Percentiles rank a stretch among this genome's conserved stretches.
Evolutionary conservation across 2,329 filamentous ascomycete species (phyloP).

Genomic region (Monilinia aucupariae): DNA sequence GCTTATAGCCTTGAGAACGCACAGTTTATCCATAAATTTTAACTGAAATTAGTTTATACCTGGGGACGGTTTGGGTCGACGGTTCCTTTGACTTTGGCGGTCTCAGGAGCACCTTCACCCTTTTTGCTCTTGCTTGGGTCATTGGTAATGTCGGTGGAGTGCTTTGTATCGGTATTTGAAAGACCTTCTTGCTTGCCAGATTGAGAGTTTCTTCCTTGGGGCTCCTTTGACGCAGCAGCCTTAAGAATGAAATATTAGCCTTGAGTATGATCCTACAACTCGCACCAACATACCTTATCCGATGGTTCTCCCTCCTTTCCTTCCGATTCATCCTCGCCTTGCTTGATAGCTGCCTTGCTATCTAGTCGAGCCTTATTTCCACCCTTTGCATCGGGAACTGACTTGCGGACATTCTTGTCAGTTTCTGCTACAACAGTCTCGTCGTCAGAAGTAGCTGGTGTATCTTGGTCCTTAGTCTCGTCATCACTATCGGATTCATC

Average conservation of each 20-base stretch:
- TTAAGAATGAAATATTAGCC: constrained; percentile 20
- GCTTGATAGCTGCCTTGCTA: constrained; percentile 33
- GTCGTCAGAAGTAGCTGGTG: constrained; percentile 34
- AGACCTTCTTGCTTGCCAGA: constrained; percentile 50
- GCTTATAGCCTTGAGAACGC: constrained; percentile 5
- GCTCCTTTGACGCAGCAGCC: constrained; percentile 31
- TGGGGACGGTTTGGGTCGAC: constrained; percentile 36
- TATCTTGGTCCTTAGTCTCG: constrained; percentile 31
- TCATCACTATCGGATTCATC: constrained; percentile 30
- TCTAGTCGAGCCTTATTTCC: constrained; percentile 38
- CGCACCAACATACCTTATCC: constrained; percentile 22
- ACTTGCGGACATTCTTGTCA: constrained; percentile 35
- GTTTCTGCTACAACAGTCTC: constrained; percentile 24
- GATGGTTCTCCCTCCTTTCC: constrained; percentile 25
- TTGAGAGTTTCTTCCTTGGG: constrained; percentile 38
- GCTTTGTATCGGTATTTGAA: constrained; percentile 46
- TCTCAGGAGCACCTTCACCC: constrained; percentile 50
- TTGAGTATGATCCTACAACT: not conserved
- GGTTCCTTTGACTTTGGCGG: constrained; percentile 49
- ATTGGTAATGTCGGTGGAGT: constrained; percentile 42
- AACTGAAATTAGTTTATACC: constrained; percentile 24
- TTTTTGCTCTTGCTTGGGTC: constrained; percentile 49
- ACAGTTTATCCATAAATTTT: not conserved
- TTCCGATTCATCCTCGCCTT: constrained; percentile 18
- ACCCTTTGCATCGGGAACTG: constrained; percentile 38